phyloP scores from a whole-genome alignment of 257 asterid species.

The Anisodus acutangulus region DNA sequence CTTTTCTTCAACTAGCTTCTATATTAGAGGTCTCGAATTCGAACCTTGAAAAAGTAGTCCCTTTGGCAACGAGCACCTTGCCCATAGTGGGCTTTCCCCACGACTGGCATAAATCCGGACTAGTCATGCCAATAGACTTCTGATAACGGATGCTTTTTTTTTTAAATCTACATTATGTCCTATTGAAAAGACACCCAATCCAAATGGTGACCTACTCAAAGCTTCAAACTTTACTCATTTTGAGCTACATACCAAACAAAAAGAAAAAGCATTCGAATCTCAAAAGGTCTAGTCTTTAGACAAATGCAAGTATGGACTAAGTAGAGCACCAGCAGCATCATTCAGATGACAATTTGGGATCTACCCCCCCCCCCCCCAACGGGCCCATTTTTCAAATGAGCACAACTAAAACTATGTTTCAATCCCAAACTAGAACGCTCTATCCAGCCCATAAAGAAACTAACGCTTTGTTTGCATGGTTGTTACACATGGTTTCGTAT shows the following conservation, averaged over 20 bases:
- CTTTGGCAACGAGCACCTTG: not conserved
- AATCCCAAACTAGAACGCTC: too few species aligned
- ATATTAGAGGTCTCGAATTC: not conserved
- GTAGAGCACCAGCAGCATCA: too few species aligned
- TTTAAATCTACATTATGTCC: not conserved
- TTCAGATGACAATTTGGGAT: not conserved
- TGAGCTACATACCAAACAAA: not conserved
- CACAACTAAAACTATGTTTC: not conserved
- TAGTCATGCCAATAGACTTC: not conserved
- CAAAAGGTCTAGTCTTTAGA: not conserved
- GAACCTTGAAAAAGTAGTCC: not conserved
- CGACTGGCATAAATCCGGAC: not conserved
- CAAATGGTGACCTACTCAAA: not conserved
- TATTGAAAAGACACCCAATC: not conserved
- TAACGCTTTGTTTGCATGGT: too few species aligned
- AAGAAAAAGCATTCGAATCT: not conserved
- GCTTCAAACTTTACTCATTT: conserved; percentile 6
- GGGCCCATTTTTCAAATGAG: not conserved
- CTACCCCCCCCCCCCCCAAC: too few species aligned
- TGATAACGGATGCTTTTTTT: not conserved
- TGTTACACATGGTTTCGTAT: too few species aligned
- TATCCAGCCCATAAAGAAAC: not conserved
- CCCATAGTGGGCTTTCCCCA: not conserved
- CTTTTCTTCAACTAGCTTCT: not conserved
- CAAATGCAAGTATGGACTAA: not conserved